Percentiles rank a stretch among this genome's conserved stretches.
Conservation (phyloP, 192 early-diverging fungal genomes). For the Coemansia erecta region DNA sequence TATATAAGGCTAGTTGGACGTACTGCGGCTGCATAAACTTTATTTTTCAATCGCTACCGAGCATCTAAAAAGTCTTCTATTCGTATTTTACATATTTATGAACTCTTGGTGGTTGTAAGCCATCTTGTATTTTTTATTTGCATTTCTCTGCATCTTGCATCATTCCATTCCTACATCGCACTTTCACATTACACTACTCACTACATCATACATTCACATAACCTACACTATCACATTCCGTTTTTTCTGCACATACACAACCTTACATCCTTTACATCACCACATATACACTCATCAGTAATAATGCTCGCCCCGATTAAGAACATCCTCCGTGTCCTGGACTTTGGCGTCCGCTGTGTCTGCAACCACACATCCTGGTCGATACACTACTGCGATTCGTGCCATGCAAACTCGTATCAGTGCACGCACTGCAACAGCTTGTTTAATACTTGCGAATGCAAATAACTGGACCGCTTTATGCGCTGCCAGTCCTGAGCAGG, state of each 20-base stretch:
- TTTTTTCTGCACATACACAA: neutral
- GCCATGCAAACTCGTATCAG: slow-evolving; percentile 43
- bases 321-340: slow-evolving; percentile 24
- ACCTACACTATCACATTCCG: slow-evolving; percentile 3
- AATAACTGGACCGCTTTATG: slow-evolving; percentile 6
- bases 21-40: too few species aligned
- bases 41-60: too few species aligned
- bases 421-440: slow-evolving; percentile 44
- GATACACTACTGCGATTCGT: slow-evolving; percentile 43
- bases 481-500: too few species aligned
- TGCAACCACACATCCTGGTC: slow-evolving; percentile 48
- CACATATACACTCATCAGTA: neutral
- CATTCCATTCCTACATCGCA: neutral
- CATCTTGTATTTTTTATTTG: neutral
- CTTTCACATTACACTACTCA: neutral
- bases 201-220: slow-evolving; percentile 6
- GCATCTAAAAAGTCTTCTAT: too few species aligned
- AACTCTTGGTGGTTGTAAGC: too few species aligned
- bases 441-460: slow-evolving; percentile 30
- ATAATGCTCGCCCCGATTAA: slow-evolving; percentile 30
- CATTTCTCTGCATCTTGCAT: neutral
- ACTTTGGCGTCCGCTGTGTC: slow-evolving; percentile 46
- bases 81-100: too few species aligned
- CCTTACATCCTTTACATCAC: neutral
- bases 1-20: too few species aligned